These are phyloP conservation scores for Pseudotulostoma volvatum DNA, from an alignment of 495 filamentous ascomycete genomes.

Conservation along the genomic window DNA sequence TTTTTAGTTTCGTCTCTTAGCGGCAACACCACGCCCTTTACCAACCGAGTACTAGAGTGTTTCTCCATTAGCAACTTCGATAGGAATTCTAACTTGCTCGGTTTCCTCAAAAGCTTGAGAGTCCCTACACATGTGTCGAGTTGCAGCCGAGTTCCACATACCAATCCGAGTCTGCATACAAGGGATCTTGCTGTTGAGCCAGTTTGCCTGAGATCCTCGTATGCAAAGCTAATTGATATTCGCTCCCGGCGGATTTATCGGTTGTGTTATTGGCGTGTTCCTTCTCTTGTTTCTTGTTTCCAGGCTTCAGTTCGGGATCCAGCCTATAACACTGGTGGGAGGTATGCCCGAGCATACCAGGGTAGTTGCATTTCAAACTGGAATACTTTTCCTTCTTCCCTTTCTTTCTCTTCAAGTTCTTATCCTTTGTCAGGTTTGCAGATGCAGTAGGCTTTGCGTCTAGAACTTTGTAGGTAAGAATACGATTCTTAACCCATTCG, in stretches of 20 bases:
- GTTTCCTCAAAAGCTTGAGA: background rate
- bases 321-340: background rate
- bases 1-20: background rate
- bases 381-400: background rate
- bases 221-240: background rate
- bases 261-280: background rate
- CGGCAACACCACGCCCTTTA: background rate
- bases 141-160: background rate
- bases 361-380: background rate
- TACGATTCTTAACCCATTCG: background rate
- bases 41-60: background rate
- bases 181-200: background rate
- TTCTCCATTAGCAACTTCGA: background rate
- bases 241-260: background rate
- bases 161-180: background rate
- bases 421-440: background rate
- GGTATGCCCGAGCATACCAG: background rate
- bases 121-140: background rate
- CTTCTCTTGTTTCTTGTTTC: background rate
- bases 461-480: background rate
- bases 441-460: background rate
- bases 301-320: background rate
- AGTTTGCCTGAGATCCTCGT: background rate
- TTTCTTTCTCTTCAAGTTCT: background rate
- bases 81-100: background rate